phyloP scores from a whole-genome alignment of 2,329 filamentous ascomycete species.

The Trichoderma breve region DNA sequence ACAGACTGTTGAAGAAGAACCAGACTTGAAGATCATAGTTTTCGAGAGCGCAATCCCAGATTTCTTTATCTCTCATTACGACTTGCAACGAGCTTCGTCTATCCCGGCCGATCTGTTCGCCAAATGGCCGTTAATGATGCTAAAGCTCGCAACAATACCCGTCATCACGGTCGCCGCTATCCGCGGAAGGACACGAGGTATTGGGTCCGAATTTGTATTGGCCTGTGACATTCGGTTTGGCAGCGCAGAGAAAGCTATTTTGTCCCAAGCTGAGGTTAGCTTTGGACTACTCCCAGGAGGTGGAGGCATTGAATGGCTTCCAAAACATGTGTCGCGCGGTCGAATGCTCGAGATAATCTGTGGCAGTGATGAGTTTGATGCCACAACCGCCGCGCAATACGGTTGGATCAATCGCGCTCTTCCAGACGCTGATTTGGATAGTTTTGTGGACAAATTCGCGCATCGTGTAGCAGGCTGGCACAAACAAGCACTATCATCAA shows the following conservation, averaged over 20 bases:
- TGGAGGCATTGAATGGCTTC: background rate
- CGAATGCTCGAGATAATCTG: background rate
- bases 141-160: background rate
- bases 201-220: background rate
- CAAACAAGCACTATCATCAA: background rate
- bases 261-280: background rate
- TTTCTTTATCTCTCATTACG: background rate
- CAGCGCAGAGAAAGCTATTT: background rate
- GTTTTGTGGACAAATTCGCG: background rate
- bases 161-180: background rate
- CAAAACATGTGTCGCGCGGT: background rate
- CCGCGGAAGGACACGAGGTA: background rate
- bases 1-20: background rate
- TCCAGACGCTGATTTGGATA: background rate
- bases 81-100: background rate
- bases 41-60: background rate
- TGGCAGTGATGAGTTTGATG: background rate
- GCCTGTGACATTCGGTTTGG: background rate
- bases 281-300: background rate
- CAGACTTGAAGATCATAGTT: background rate
- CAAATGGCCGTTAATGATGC: background rate
- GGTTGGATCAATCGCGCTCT: background rate
- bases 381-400: background rate
- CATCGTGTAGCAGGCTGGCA: background rate
- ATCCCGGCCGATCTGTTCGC: background rate